Evolutionary conservation across 2,329 filamentous ascomycete species (phyloP).

Genomic region (Basipetospora chlamydospora): DNA sequence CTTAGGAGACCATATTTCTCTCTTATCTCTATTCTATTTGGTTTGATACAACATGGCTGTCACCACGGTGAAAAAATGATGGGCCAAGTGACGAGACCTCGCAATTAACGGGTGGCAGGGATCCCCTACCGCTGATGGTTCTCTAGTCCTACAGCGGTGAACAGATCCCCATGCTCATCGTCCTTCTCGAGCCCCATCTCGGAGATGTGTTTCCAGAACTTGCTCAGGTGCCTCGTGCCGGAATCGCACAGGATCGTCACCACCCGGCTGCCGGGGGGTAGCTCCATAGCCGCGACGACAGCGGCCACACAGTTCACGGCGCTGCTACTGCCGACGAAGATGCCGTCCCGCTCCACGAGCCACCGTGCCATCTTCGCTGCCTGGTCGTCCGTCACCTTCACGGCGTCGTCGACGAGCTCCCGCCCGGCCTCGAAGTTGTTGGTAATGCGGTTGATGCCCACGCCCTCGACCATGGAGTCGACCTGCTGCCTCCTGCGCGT

Average conservation of each 20-base stretch:
- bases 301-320: conserved; percentile 91
- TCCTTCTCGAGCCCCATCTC: conserved; percentile 53
- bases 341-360: conserved; percentile 88
- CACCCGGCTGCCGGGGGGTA: conserved; percentile 48
- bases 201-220: conserved; percentile 67
- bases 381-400: conserved; percentile 77
- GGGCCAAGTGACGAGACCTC: too few relatives aligned
- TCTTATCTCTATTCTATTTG: too few relatives aligned
- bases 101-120: too few relatives aligned
- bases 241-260: conserved; percentile 79
- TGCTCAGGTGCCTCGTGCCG: conserved; percentile 70
- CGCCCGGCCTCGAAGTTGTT: conserved; percentile 81
- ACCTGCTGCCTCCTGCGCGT: conserved; percentile 82
- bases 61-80: too few relatives aligned
- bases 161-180: conserved; percentile 29
- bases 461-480: conserved; percentile 89
- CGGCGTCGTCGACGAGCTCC: conserved; percentile 77
- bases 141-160: conserved; percentile 35
- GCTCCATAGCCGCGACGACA: conserved; percentile 48
- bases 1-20: too few relatives aligned
- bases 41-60: too few relatives aligned
- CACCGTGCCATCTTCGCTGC: conserved; percentile 89
- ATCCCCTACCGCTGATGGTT: too few relatives aligned
- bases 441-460: conserved; percentile 91
- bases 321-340: conserved; percentile 88